phyloP scores from a whole-genome alignment of 2,329 filamentous ascomycete species.

The Acrocalymma vagum region DNA sequence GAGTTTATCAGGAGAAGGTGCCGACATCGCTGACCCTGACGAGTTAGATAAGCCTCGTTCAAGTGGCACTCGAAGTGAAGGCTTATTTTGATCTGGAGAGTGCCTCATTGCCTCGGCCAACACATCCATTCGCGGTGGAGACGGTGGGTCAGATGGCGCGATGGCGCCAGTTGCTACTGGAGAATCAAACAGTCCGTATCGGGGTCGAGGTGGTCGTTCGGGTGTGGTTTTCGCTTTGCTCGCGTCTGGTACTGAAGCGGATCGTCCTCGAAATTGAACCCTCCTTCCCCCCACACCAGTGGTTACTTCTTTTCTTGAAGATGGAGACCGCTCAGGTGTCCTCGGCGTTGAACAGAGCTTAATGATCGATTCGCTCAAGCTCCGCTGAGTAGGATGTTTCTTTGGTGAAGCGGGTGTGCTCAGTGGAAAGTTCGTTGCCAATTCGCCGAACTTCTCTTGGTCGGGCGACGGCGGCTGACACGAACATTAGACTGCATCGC shows the following conservation, averaged over 20 bases:
- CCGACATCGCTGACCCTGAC: constrained; percentile 1
- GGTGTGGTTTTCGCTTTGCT: constrained; percentile 26
- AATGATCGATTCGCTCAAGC: constrained; percentile 35
- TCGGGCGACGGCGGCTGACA: constrained; percentile 30
- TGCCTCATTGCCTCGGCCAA: constrained; percentile 33
- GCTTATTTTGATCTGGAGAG: constrained; percentile 13
- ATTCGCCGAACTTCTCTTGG: constrained; percentile 28
- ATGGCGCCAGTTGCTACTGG: constrained; percentile 6
- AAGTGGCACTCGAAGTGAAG: constrained; percentile 1
- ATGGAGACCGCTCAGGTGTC: constrained; percentile 16
- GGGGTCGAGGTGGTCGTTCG: constrained; percentile 33
- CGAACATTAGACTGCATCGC: constrained; percentile 17
- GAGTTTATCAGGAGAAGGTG: constrained; percentile 10
- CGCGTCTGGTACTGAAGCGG: constrained; percentile 21
- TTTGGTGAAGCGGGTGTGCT: constrained; percentile 26
- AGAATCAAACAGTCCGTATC: constrained; percentile 30
- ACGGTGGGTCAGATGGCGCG: constrained; percentile 3
- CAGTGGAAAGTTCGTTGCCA: constrained; percentile 34
- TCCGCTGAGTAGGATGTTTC: constrained; percentile 28
- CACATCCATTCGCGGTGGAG: constrained; percentile 25
- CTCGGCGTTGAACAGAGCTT: constrained; percentile 21
- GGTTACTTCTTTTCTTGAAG: not conserved
- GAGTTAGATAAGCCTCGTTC: constrained; percentile 6
- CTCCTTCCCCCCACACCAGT: constrained; percentile 3
- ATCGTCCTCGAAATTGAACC: constrained; percentile 16